These are phyloP conservation scores for Eucalyptus microcorys DNA, from an alignment of 345 rosid genomes.

Conservation along the genomic window DNA sequence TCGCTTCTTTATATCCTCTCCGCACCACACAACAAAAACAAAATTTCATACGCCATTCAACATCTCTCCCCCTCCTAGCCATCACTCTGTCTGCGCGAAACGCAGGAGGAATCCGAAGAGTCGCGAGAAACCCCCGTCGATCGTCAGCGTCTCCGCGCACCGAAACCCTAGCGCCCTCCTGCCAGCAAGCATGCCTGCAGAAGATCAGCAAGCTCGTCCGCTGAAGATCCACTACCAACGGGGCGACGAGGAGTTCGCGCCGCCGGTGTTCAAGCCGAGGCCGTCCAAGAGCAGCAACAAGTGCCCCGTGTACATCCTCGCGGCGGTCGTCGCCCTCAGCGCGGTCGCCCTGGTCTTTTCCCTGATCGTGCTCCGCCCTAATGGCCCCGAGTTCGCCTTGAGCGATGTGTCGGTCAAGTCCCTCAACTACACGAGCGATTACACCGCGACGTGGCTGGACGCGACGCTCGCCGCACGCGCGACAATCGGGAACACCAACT, in stretches of 20 bases:
- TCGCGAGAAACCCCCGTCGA: background rate
- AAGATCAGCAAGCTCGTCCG: background rate
- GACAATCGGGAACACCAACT: conserved; percentile 2
- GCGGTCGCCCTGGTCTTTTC: background rate
- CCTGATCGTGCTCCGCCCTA: background rate
- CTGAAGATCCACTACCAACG: background rate
- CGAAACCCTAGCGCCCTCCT: background rate
- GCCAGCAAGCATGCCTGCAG: background rate
- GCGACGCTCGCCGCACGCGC: background rate
- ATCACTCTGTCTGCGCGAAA: background rate
- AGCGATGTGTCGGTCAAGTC: background rate
- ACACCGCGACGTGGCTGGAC: background rate
- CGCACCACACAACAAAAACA: background rate
- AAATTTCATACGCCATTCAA: background rate
- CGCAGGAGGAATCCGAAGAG: background rate
- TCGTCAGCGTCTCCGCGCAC: background rate
- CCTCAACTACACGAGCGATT: background rate
- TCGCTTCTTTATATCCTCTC: background rate
- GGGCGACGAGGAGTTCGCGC: background rate
- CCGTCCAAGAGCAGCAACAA: background rate
- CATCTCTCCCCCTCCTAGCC: background rate
- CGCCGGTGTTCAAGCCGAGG: background rate
- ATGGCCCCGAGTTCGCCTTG: background rate
- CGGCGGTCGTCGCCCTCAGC: background rate
- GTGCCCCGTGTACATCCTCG: background rate